phyloP scores from a whole-genome alignment of 2,329 filamentous ascomycete species.

The Niveomyces coronatus region DNA sequence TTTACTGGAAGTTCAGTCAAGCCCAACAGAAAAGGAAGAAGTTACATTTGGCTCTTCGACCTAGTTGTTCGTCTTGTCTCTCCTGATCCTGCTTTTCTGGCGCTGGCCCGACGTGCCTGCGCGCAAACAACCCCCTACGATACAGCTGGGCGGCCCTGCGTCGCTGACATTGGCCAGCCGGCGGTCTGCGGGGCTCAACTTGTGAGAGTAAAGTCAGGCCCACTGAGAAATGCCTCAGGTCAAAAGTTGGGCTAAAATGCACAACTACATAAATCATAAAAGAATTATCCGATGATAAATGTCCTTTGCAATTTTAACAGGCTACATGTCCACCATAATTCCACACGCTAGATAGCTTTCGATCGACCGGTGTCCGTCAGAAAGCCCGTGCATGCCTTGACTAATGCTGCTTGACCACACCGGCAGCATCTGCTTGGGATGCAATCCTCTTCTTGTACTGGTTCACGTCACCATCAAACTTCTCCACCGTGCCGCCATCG shows the following conservation, averaged over 20 bases:
- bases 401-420: constrained; percentile 64
- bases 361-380: too few species aligned
- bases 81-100: neutral
- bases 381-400: too few species aligned
- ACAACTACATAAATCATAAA: too few species aligned
- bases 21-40: too few species aligned
- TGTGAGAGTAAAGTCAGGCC: constrained; percentile 10
- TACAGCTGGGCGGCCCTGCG: constrained; percentile 1
- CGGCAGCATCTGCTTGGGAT: constrained; percentile 76
- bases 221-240: too few species aligned
- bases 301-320: too few species aligned
- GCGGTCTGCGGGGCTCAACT: constrained; percentile 7
- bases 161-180: constrained; percentile 8
- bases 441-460: constrained; percentile 96
- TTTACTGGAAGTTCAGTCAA: neutral
- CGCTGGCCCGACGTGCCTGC: too few species aligned
- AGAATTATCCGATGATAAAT: too few species aligned
- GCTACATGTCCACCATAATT: too few species aligned
- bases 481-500: constrained; percentile 85
- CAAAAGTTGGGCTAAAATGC: too few species aligned
- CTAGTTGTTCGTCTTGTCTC: neutral
- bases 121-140: neutral
- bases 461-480: constrained; percentile 91
- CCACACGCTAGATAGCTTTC: too few species aligned
- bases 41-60: too few species aligned